Conservation (phyloP, 108 stramenopile genomes). For the Nannochloropsis salina region DNA sequence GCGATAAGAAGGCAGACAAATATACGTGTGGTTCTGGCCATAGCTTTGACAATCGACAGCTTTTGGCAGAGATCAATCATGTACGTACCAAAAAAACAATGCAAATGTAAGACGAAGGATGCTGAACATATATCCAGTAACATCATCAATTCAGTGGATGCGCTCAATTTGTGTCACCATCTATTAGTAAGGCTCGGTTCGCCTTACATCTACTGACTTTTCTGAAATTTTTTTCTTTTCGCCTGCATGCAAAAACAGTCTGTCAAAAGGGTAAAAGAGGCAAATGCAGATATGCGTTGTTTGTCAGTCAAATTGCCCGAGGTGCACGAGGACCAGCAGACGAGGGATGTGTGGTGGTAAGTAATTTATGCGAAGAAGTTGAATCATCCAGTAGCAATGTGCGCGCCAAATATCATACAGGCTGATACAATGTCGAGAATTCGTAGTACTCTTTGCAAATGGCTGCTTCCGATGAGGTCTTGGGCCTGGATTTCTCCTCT, state of each 20-base stretch:
- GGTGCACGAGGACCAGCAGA: not conserved
- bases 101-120: no score
- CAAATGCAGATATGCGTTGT: not conserved
- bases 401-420: no score
- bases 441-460: no score
- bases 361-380: not conserved
- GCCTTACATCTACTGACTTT: no score
- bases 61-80: constrained; percentile 20
- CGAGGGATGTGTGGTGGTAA: constrained; percentile 1
- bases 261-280: constrained; percentile 1
- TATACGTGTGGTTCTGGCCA: not conserved
- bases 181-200: no score
- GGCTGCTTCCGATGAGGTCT: no score
- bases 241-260: not conserved
- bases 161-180: no score
- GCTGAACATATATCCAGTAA: no score
- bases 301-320: not conserved
- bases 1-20: not conserved
- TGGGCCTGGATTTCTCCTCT: no score
- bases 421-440: no score
- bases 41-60: not conserved
- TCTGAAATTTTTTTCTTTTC: not conserved
- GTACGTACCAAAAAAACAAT: not conserved
- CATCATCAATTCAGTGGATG: no score
- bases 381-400: no score